Conservation (phyloP, 805 yeast genomes). For the Debaryomyces maramus region DNA sequence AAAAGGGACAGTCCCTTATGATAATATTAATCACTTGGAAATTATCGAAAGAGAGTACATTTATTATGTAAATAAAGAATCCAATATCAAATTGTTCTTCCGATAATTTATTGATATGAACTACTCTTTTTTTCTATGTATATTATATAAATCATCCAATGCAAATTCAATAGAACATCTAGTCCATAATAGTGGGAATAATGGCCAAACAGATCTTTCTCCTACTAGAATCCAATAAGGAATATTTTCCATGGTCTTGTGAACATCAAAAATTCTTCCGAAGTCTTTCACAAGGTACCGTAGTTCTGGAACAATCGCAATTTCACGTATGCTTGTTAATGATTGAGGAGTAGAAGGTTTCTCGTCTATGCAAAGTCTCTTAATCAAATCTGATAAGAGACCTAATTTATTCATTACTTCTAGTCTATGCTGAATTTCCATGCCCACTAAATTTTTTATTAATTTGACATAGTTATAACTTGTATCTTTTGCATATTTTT, state of each 20-base stretch:
- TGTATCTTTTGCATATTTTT: conserved; percentile 33
- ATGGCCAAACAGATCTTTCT: conserved; percentile 91
- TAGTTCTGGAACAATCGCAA: conserved; percentile 87
- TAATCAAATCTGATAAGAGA: conserved; percentile 63
- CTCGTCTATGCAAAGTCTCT: conserved; percentile 83
- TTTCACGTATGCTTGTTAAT: conserved; percentile 62
- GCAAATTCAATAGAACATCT: conserved; percentile 89
- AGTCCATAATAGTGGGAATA: conserved; percentile 78
- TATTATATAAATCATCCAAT: conserved; percentile 68
- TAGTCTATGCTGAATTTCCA: conserved; percentile 84
- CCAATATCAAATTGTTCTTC: conserved; percentile 44
- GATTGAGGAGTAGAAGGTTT: conserved; percentile 68
- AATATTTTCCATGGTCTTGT: conserved; percentile 66
- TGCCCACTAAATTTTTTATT: conserved; percentile 55
- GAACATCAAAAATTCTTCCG: conserved; percentile 76
- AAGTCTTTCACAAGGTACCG: conserved; percentile 68
- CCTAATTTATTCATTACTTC: conserved; percentile 80
- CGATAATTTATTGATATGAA: conserved; percentile 32
- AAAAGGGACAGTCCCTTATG: conserved; percentile 50
- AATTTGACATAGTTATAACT: conserved; percentile 33
- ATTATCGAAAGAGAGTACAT: conserved; percentile 64
- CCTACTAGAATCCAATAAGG: conserved; percentile 91
- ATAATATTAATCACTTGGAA: conserved; percentile 12
- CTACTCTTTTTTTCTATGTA: conserved; percentile 33
- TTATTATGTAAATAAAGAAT: conserved; percentile 58